Base-by-base conservation (phyloP, 768 basidiomycete genomes). In the Phylloporus sp. region DNA sequence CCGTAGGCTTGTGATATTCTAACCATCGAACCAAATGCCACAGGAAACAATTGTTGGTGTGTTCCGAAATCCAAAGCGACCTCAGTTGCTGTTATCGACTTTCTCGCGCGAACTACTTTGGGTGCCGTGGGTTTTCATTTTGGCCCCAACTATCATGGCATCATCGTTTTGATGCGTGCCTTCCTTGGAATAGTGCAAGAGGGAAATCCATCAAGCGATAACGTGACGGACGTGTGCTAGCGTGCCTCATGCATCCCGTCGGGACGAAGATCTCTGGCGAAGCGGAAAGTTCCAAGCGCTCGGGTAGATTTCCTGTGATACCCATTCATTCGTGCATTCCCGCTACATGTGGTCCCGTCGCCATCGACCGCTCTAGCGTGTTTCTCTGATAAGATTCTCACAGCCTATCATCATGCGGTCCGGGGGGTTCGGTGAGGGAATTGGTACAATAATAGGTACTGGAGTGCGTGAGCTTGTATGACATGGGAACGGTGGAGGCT, bases 21-120 rank as follows among this genome's bases (percentile, higher is more conserved):
- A n/a, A n/a, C n/a, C n/a, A n/a, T 20, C 41, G 6, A 31, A 18
- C 22, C n/a, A 28, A 36, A 52, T 37, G 52, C 48, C 56, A 61
- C 53, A 51, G 39, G 55, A 38, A 54, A 58, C 40, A 23, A 47
- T 48, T 43, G 48, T 31, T 18, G n/a, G 11, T 14, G 43, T 50
- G 28, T 21, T 32, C 24, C 15, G 27, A 37, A 9, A 28, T 29
- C 9, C 28, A 39, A 54, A 32, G 36, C 43, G 40, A 37, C 2
- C 50, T 50, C 48, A 40, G 46, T 46, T 48, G 14, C 45, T 32
- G 38, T 42, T 34, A 14, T 38, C n/a, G 31, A 59, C 28, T 24
- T 3, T 11, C 21, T 48, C 24, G n/a, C 13, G n/a, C 13, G n/a
- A 23, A 17, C 15, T 27, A 26, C 27, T 20, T 28, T 14, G 24